Evolutionary conservation across 176 grass and related monocot genomes (phyloP).

Genomic region (Rhynchospora tenuis): DNA sequence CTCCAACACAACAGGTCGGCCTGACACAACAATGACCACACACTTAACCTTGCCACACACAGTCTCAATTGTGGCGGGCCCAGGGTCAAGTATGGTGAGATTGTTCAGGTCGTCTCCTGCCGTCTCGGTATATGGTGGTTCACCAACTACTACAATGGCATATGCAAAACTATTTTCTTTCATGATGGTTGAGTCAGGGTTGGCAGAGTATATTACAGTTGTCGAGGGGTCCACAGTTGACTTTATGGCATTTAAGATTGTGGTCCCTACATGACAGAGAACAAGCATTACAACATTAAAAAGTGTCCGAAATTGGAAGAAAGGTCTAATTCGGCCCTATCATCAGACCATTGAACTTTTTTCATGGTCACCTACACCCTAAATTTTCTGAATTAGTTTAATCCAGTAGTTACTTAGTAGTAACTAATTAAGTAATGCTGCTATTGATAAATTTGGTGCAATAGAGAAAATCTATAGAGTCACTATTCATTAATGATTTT

Average conservation of each 20-base stretch:
- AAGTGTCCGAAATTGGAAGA: too few relatives aligned
- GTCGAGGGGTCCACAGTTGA: conserved; percentile 63
- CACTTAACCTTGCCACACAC: conserved; percentile 68
- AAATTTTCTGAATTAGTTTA: too few relatives aligned
- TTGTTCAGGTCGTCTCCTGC: conserved; percentile 55
- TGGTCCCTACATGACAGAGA: conserved; percentile 52
- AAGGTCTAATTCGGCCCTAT: too few relatives aligned
- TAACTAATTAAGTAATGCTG: too few relatives aligned
- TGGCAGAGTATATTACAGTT: conserved; percentile 54
- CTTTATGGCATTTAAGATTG: conserved; percentile 76
- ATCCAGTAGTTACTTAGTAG: too few relatives aligned
- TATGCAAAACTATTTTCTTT: conserved; percentile 63
- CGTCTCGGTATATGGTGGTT: conserved; percentile 71
- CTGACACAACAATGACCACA: conserved; percentile 69
- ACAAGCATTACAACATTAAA: background rate
- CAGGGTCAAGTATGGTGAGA: conserved; percentile 74
- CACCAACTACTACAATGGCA: conserved; percentile 75
- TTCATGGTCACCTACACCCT: background rate
- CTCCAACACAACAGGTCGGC: conserved; percentile 70
- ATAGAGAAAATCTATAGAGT: too few relatives aligned
- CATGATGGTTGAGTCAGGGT: conserved; percentile 66
- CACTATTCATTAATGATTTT: too few relatives aligned
- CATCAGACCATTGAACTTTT: background rate
- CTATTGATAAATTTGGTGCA: too few relatives aligned
- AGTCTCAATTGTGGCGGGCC: conserved; percentile 63